These are phyloP conservation scores for Glebionis coronaria DNA, from an alignment of 129 eudicot species.

Conservation along the genomic window DNA sequence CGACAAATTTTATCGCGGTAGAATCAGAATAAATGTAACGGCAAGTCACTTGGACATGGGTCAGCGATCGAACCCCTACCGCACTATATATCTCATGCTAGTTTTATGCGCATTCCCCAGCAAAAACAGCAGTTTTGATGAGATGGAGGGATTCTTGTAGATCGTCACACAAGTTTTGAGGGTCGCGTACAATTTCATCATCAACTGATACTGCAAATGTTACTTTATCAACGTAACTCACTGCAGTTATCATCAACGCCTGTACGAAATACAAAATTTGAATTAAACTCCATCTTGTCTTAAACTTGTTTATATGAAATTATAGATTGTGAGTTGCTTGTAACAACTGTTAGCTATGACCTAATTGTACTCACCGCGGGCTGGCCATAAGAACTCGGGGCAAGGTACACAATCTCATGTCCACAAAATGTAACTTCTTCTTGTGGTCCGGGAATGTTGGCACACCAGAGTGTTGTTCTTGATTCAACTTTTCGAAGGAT, in stretches of 20 bases:
- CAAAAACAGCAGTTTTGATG: constrained; percentile 2
- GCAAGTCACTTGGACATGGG: no score
- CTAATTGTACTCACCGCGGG: constrained; percentile 14
- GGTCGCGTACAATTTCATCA: constrained; percentile 30
- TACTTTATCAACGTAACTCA: constrained; percentile 28
- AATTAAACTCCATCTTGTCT: neutral
- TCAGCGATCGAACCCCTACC: no score
- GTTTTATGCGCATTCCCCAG: no score
- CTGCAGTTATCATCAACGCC: constrained; percentile 26
- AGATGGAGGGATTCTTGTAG: constrained; percentile 21
- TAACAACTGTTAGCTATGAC: no score
- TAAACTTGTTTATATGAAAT: no score
- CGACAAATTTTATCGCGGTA: no score
- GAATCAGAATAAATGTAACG: no score
- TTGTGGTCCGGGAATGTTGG: constrained; percentile 36
- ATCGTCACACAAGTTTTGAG: constrained; percentile 16
- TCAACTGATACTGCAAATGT: constrained; percentile 29
- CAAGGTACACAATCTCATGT: constrained; percentile 26
- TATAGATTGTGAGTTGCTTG: no score
- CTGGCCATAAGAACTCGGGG: constrained; percentile 35
- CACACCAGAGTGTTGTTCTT: constrained; percentile 34
- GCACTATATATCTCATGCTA: no score
- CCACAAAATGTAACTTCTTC: constrained; percentile 29
- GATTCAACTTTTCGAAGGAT: constrained; percentile 15
- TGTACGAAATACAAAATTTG: neutral